Evolutionary conservation across 768 basidiomycete species (phyloP).

Genomic region (Mycena vitilis): DNA sequence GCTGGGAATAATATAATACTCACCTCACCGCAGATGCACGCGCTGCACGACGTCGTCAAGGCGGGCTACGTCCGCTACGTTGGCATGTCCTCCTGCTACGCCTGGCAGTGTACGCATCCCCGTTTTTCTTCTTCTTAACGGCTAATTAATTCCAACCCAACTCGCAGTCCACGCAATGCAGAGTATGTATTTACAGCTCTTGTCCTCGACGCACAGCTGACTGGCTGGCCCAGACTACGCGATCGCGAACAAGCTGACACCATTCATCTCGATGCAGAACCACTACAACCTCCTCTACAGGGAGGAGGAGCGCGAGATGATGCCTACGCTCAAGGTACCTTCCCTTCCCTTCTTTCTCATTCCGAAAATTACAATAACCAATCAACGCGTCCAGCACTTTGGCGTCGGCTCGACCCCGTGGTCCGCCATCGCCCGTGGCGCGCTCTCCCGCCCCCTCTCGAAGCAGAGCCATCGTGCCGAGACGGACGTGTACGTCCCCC

Average conservation of each 20-base stretch:
- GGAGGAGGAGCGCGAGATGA: constrained; percentile 75
- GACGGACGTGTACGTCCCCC: constrained; percentile 34
- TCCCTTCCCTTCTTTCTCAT: too few relatives aligned
- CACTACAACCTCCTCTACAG: constrained; percentile 70
- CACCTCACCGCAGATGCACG: constrained; percentile 62
- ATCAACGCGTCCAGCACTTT: constrained; percentile 33
- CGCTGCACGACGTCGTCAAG: constrained; percentile 72
- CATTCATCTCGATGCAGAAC: constrained; percentile 80
- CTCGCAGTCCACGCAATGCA: constrained; percentile 67
- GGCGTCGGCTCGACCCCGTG: constrained; percentile 58
- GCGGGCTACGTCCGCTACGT: constrained; percentile 72
- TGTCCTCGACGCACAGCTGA: too few relatives aligned
- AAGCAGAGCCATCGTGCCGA: constrained; percentile 38
- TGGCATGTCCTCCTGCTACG: constrained; percentile 67
- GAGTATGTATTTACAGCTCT: constrained; percentile 46
- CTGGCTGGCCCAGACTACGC: constrained; percentile 62
- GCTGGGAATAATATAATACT: not conserved
- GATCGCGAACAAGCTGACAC: constrained; percentile 64
- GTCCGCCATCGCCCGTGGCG: constrained; percentile 38
- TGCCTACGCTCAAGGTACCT: constrained; percentile 63
- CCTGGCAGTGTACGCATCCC: constrained; percentile 63
- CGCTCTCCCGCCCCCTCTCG: constrained; percentile 46
- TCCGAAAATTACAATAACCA: not conserved
- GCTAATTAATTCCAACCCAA: constrained; percentile 1
- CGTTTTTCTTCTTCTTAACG: not conserved